A percentile compares a stretch with the other conserved stretches of the same genome.
Evolutionary conservation across 345 rosid genomes (phyloP).

Genomic region (Populus tremula): DNA sequence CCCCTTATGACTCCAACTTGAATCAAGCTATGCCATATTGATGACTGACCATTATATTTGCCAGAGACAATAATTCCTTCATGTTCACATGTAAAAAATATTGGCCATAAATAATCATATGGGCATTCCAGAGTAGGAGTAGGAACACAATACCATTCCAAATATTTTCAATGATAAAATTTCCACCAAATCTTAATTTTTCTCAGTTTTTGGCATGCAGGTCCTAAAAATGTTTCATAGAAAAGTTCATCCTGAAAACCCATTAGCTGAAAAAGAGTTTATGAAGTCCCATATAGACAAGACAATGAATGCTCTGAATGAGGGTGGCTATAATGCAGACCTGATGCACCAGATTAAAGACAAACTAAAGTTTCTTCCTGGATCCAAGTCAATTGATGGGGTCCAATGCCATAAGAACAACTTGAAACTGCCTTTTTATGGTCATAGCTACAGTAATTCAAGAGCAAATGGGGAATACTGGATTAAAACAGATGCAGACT

Average conservation of each 20-base stretch:
- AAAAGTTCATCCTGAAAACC: conserved; percentile 73
- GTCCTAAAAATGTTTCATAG: conserved; percentile 59
- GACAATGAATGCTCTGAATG: conserved; percentile 20
- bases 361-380: conserved; percentile 25
- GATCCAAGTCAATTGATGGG: conserved; percentile 30
- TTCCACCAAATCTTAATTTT: conserved; percentile 1
- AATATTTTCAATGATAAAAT: background rate
- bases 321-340: conserved; percentile 23
- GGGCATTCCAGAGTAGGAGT: background rate
- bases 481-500: conserved; percentile 91
- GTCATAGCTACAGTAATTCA: conserved; percentile 32
- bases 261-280: conserved; percentile 30
- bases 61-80: background rate
- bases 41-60: background rate
- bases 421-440: conserved; percentile 37
- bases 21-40: background rate
- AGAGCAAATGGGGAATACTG: conserved; percentile 59
- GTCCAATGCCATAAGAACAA: conserved; percentile 26
- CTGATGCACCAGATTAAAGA: conserved; percentile 26
- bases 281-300: conserved; percentile 15
- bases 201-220: conserved; percentile 43
- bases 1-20: background rate
- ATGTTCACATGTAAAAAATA: background rate
- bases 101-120: background rate
- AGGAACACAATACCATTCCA: background rate